These are phyloP conservation scores for Scytalidium lignicola DNA, from an alignment of 2,329 filamentous ascomycete species.

Conservation along the genomic window DNA sequence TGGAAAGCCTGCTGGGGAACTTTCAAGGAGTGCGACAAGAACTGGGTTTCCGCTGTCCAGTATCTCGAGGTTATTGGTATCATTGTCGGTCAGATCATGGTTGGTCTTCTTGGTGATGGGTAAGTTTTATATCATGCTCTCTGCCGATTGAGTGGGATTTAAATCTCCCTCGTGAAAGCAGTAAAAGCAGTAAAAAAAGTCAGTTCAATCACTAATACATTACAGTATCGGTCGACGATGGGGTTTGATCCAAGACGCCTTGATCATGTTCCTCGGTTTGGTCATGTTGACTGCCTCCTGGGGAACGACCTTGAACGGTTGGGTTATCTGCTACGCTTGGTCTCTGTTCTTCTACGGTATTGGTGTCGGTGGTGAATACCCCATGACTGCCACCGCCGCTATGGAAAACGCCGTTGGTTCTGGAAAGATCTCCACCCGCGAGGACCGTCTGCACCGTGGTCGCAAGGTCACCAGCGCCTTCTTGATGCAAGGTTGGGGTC, in stretches of 20 bases:
- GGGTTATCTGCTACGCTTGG: slow-evolving; percentile 97
- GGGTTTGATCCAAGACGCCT: slow-evolving; percentile 91
- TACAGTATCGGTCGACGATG: slow-evolving; percentile 85
- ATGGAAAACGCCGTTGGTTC: slow-evolving; percentile 88
- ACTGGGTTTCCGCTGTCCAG: slow-evolving; percentile 79
- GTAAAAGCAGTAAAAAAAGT: too few relatives aligned
- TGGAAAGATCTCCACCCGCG: slow-evolving; percentile 81
- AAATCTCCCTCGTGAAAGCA: slow-evolving; percentile 2
- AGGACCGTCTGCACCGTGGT: slow-evolving; percentile 91
- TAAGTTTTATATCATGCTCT: slow-evolving; percentile 29
- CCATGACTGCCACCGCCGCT: slow-evolving; percentile 91
- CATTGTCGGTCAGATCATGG: slow-evolving; percentile 85
- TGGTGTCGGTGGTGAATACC: slow-evolving; percentile 81
- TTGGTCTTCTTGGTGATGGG: slow-evolving; percentile 75
- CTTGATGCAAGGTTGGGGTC: slow-evolving; percentile 98
- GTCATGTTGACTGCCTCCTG: slow-evolving; percentile 88
- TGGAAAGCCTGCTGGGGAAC: slow-evolving; percentile 75
- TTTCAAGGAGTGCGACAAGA: slow-evolving; percentile 61
- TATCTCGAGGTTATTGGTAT: slow-evolving; percentile 94
- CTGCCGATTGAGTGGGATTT: slow-evolving; percentile 2
- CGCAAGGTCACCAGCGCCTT: slow-evolving; percentile 95
- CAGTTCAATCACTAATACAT: too few relatives aligned
- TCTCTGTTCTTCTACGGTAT: slow-evolving; percentile 87
- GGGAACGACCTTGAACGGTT: slow-evolving; percentile 82
- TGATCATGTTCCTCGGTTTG: slow-evolving; percentile 90